Conservation (phyloP, 2,329 filamentous ascomycete genomes). For the Diaporthe sp. region DNA sequence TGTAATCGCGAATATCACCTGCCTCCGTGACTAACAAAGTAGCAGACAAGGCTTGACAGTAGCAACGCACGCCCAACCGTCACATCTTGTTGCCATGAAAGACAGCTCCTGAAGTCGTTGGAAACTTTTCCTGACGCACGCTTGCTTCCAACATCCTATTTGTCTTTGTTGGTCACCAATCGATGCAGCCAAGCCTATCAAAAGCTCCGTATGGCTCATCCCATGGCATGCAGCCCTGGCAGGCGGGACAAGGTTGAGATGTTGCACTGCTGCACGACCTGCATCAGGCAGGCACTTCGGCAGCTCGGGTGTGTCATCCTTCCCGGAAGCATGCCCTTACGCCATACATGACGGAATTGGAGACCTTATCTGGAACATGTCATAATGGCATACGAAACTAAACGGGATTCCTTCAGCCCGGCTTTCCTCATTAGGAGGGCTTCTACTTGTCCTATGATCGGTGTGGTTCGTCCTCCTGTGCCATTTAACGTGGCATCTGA, state of each 20-base stretch:
- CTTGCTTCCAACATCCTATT: neutral
- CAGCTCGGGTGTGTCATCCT: neutral
- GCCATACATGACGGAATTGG: conserved; percentile 11
- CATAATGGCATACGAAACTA: neutral
- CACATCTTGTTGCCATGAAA: neutral
- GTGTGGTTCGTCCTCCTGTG: neutral
- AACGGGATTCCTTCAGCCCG: neutral
- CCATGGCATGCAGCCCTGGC: neutral
- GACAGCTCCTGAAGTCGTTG: neutral
- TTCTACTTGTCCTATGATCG: neutral
- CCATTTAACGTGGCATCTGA: neutral
- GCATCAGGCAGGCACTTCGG: neutral
- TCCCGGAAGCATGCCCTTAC: neutral
- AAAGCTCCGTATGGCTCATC: neutral
- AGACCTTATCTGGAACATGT: neutral
- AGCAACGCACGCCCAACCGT: neutral
- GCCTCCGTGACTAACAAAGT: neutral
- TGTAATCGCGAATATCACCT: neutral
- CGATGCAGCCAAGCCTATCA: neutral
- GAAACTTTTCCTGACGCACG: neutral
- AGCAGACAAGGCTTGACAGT: neutral
- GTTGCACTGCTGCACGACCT: conserved; percentile 2
- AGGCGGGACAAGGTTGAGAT: neutral
- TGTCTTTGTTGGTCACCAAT: neutral
- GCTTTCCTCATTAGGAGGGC: conserved; percentile 20